A percentile compares a stretch with the other conserved stretches of the same genome.
These are phyloP conservation scores for Trypanosoma melophagium DNA, from an alignment of 208 protist species.

Conservation along the genomic window DNA sequence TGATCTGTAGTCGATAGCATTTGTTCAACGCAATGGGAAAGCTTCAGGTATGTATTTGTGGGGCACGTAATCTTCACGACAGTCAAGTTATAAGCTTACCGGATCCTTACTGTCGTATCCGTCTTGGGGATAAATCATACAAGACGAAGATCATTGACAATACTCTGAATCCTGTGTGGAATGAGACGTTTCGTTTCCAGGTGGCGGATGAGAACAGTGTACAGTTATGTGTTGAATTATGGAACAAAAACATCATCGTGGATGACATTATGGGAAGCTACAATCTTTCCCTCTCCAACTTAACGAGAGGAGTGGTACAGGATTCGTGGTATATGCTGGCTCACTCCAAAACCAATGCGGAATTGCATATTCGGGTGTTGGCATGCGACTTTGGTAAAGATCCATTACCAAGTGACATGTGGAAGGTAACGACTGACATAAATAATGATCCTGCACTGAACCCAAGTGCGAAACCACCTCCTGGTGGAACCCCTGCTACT, in stretches of 20 bases:
- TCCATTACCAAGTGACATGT: constrained; percentile 36
- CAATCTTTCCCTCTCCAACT: constrained; percentile 43
- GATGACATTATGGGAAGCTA: constrained; percentile 74
- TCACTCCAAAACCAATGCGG: constrained; percentile 56
- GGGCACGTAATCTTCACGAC: constrained; percentile 58
- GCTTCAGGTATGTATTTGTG: constrained; percentile 68
- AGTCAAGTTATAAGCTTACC: constrained; percentile 38
- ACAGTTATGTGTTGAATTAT: constrained; percentile 66
- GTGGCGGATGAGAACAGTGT: constrained; percentile 56
- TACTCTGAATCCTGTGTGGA: constrained; percentile 55
- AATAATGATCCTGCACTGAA: constrained; percentile 37
- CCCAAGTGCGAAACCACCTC: not conserved
- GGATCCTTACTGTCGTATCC: constrained; percentile 68
- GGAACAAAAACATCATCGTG: constrained; percentile 48
- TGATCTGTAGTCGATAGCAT: not conserved
- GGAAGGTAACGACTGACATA: constrained; percentile 71
- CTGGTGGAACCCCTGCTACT: not conserved
- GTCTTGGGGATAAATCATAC: constrained; percentile 46
- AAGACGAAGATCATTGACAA: constrained; percentile 69
- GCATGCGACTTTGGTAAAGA: constrained; percentile 69
- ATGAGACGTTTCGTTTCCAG: constrained; percentile 69
- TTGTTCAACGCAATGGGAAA: constrained; percentile 53
- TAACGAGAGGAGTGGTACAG: constrained; percentile 59
- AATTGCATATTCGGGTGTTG: constrained; percentile 65
- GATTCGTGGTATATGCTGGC: constrained; percentile 69